Base-by-base conservation (phyloP, 352 stramenopile species). In the Phytophthora pini region DNA sequence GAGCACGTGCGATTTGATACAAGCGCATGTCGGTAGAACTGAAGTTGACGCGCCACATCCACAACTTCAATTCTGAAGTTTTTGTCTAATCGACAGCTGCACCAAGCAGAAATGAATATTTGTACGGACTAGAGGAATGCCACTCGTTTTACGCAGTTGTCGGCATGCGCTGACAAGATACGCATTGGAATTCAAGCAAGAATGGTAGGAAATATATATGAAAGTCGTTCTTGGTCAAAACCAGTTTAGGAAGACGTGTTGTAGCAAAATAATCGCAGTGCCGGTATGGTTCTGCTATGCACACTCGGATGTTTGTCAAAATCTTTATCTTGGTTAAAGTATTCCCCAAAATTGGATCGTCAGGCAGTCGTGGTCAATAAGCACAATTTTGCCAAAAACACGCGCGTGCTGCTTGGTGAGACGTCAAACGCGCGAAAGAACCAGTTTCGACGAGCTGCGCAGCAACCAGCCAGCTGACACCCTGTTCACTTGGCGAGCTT, bases 41-140 rank as follows among this genome's bases (percentile, higher is more conserved):
- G 52, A 17, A 24, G 55, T 62, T 62, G 22, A 50, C 29, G 47
- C 4, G 26, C 38, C 45, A 32, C 3, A 52, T 46, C 43, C 41
- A 36, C 49, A 66, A 66, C 58, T 66, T 66, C 58, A 66, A 60
- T 66, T 66, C 57, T 65, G 57, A 65, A 65, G 57, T 65, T 59
- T 65, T 65, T 39, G 58, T 66, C 58, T 66, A 66, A 60, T 66
- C 49, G 58, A 54, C 58, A 36, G 12, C 47, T 47, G 38, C 27
- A 57, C 45, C 57, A 65, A 59, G 57, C 39, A 59, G 47, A 65
- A 57, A n/a, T 10, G 15, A 13, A 1, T 41, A 40, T 46, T 62
- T 44, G 17, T 10, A 32, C 45, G 32, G 22, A 55, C 43, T 20
- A 20, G n/a, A 15, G 17, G 9, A 43, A 40, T 17, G 10, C 10